Percentiles rank a stretch among this genome's conserved stretches.
These are phyloP conservation scores for Psilocybe azurescens DNA, from an alignment of 768 basidiomycete species.

Conservation along the genomic window DNA sequence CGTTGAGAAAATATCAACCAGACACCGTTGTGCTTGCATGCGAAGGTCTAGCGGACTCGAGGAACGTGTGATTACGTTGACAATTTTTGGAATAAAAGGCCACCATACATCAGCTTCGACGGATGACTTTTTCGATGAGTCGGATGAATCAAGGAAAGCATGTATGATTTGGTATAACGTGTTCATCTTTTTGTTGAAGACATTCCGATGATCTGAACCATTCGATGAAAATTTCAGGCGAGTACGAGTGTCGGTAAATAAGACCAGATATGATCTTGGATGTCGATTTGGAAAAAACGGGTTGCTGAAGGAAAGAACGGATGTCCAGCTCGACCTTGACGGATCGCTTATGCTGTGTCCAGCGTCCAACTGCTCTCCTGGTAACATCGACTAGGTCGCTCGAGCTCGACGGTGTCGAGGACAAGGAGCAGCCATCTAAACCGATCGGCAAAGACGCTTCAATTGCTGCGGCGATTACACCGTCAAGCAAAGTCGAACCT, in stretches of 20 bases:
- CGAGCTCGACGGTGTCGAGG: slow-evolving; percentile 14
- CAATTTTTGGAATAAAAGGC: slow-evolving; percentile 29
- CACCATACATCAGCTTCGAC: slow-evolving; percentile 30
- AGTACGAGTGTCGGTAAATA: slow-evolving; percentile 43
- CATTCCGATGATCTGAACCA: slow-evolving; percentile 47
- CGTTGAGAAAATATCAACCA: slow-evolving; percentile 15
- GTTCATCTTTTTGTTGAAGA: slow-evolving; percentile 25
- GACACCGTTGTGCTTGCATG: slow-evolving; percentile 13
- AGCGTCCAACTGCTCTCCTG: slow-evolving; percentile 33
- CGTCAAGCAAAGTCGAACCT: slow-evolving; percentile 45
- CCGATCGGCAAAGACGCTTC: slow-evolving; percentile 44
- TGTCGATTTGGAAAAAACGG: slow-evolving; percentile 49
- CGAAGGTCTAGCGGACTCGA: slow-evolving; percentile 6
- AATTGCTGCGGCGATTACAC: slow-evolving; percentile 49
- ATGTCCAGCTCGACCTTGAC: slow-evolving; percentile 29
- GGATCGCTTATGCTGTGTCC: slow-evolving; percentile 33
- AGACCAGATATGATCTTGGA: slow-evolving; percentile 47
- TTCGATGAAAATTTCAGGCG: slow-evolving; percentile 28
- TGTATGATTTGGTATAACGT: slow-evolving; percentile 46
- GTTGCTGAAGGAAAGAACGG: slow-evolving; percentile 43
- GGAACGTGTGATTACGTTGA: slow-evolving; percentile 9
- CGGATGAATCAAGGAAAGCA: slow-evolving; percentile 49
- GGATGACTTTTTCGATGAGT: slow-evolving; percentile 17
- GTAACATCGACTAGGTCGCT: slow-evolving; percentile 26
- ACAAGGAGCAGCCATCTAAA: slow-evolving; percentile 31